A percentile compares a stretch with the other conserved stretches of the same genome.
phyloP scores from a whole-genome alignment of 2,329 filamentous ascomycete genomes.

The Xylariales sp. region DNA sequence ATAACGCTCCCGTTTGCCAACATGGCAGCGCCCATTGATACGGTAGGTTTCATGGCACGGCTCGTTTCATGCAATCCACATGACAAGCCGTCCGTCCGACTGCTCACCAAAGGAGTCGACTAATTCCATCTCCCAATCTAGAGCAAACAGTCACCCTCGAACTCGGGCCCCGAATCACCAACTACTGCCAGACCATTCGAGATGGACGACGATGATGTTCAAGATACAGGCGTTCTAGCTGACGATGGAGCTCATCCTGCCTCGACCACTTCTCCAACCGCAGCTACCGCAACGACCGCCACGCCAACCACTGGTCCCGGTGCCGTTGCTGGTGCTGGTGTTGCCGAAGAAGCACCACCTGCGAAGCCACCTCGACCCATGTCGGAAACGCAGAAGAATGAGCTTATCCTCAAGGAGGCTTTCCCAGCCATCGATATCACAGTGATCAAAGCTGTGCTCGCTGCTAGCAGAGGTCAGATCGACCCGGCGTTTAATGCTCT shows the following conservation, averaged over 20 bases:
- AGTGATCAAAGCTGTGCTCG: constrained; percentile 83
- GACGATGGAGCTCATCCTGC: constrained; percentile 32
- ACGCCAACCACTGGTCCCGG: too few species aligned
- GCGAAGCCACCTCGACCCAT: constrained; percentile 82
- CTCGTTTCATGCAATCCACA: neutral
- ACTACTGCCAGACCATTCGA: constrained; percentile 62
- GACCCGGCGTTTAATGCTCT: constrained; percentile 96
- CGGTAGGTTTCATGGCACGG: constrained; percentile 6
- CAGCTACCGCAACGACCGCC: constrained; percentile 30
- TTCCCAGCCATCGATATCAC: constrained; percentile 78
- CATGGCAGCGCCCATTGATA: constrained; percentile 8
- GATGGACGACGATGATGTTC: constrained; percentile 66
- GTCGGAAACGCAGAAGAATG: constrained; percentile 77
- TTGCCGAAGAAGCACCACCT: constrained; percentile 46
- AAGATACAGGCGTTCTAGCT: constrained; percentile 50
- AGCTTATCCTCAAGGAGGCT: constrained; percentile 85
- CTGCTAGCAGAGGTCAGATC: constrained; percentile 79
- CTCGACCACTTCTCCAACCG: constrained; percentile 18
- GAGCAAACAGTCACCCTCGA: constrained; percentile 37
- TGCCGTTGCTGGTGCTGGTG: constrained; percentile 32
- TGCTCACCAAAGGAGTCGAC: neutral
- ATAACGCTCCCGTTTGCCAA: constrained; percentile 1
- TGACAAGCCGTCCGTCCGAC: neutral
- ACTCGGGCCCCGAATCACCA: constrained; percentile 54
- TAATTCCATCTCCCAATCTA: constrained; percentile 18